These are phyloP conservation scores for Fistulifera pelliculosa DNA, from an alignment of 108 stramenopile species.

Conservation along the genomic window DNA sequence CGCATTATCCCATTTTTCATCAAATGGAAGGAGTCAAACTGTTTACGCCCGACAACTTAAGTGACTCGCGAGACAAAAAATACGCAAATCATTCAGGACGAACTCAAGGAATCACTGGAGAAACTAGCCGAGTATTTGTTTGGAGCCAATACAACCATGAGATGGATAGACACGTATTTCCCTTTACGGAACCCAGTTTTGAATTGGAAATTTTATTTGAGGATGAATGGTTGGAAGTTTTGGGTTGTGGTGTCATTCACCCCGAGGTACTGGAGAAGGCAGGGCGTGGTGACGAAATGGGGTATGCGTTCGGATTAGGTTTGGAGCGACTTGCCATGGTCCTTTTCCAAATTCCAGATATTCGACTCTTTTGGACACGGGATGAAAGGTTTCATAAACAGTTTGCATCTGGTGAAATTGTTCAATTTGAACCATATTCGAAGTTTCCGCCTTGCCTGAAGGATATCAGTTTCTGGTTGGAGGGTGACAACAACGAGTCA, in stretches of 20 bases:
- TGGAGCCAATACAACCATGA: conserved; percentile 48
- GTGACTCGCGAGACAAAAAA: no score
- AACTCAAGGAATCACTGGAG: conserved; percentile 71
- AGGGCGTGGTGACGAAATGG: conserved; percentile 21
- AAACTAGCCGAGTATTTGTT: conserved; percentile 76
- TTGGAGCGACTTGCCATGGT: conserved; percentile 97
- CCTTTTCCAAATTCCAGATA: conserved; percentile 92
- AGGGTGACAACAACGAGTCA: no score
- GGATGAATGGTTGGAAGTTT: conserved; percentile 94
- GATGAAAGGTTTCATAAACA: conserved; percentile 87
- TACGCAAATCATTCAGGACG: conserved; percentile 36
- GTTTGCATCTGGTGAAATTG: conserved; percentile 71
- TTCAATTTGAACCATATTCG: conserved; percentile 82
- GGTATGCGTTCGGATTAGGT: conserved; percentile 96
- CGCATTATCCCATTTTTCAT: conserved; percentile 98
- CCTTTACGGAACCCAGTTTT: conserved; percentile 91
- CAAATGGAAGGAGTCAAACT: conserved; percentile 98
- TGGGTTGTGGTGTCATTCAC: conserved; percentile 93
- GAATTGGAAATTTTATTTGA: conserved; percentile 91
- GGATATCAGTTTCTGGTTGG: conserved; percentile 90
- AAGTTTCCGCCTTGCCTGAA: conserved; percentile 94
- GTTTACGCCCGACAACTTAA: conserved; percentile 27
- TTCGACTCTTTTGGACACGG: conserved; percentile 93
- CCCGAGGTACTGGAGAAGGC: conserved; percentile 53
- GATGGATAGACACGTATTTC: conserved; percentile 84